Evolutionary conservation across 73 alveolate species (phyloP).

Genomic region (Diophrys sp.): DNA sequence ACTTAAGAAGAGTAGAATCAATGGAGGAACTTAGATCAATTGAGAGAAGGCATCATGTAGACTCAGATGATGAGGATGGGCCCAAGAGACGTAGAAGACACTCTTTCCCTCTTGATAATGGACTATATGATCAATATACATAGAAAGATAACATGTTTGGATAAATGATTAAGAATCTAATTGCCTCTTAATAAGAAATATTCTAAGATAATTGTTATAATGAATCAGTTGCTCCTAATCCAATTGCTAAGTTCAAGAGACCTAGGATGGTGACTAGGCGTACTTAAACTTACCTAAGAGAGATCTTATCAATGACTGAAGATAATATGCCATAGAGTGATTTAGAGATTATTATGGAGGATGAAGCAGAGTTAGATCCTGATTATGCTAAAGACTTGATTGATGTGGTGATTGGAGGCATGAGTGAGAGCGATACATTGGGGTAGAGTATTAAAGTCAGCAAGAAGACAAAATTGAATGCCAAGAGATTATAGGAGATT

Average conservation of each 20-base stretch:
- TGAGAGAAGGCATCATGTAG: conserved; percentile 1
- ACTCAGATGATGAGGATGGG: not conserved
- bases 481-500: conserved; percentile 36
- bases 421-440: conserved; percentile 23
- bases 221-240: conserved; percentile 24
- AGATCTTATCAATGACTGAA: conserved; percentile 17
- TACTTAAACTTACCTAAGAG: conserved; percentile 32
- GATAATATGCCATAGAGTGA: conserved; percentile 22
- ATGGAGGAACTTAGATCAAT: not conserved
- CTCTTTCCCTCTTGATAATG: not conserved
- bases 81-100: not conserved
- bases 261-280: not conserved
- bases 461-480: conserved; percentile 38
- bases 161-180: too few species aligned
- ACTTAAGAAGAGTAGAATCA: conserved; percentile 12
- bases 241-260: conserved; percentile 21
- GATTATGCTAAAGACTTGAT: conserved; percentile 50
- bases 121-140: too few species aligned
- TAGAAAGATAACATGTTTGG: too few species aligned
- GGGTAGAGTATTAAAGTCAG: conserved; percentile 10
- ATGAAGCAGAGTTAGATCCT: conserved; percentile 48
- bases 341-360: conserved; percentile 44
- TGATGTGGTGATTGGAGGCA: conserved; percentile 43
- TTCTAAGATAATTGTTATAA: conserved; percentile 9
- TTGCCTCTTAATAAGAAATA: conserved; percentile 28